A percentile compares a stretch with the other conserved stretches of the same genome.
These are phyloP conservation scores for Chlamydomonas sphaeroides DNA, from an alignment of 139 green algal genomes.

Conservation along the genomic window DNA sequence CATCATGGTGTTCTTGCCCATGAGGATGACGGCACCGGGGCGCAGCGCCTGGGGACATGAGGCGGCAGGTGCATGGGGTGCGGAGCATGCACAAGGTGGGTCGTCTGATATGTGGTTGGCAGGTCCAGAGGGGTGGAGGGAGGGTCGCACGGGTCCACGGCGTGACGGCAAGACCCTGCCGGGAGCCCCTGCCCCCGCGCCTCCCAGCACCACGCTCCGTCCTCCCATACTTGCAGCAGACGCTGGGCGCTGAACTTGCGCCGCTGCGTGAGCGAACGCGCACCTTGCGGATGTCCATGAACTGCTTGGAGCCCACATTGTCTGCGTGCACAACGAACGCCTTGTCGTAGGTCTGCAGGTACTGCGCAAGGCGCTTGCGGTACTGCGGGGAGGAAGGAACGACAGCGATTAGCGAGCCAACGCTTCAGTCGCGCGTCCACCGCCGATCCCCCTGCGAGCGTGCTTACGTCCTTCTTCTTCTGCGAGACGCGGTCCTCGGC, in stretches of 20 bases:
- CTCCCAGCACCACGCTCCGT: too few species aligned
- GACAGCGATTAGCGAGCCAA: neutral
- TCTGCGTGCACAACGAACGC: constrained; percentile 96
- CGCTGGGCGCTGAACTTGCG: too few species aligned
- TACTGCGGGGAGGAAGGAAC: constrained; percentile 72
- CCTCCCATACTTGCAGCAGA: too few species aligned
- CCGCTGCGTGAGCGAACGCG: too few species aligned
- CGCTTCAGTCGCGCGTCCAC: too few species aligned
- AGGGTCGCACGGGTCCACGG: too few species aligned
- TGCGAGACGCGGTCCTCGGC: constrained; percentile 35
- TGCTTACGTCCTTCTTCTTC: constrained; percentile 44
- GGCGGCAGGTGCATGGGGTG: neutral
- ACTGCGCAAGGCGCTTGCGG: constrained; percentile 81
- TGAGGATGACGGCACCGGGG: constrained; percentile 90
- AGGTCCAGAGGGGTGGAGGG: too few species aligned
- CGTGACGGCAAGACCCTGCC: too few species aligned
- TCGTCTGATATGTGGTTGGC: too few species aligned
- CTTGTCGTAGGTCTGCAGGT: constrained; percentile 86
- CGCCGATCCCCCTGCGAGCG: too few species aligned
- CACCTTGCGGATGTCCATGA: constrained; percentile 96
- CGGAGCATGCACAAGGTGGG: neutral
- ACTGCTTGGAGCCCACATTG: constrained; percentile 99
- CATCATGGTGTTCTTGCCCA: constrained; percentile 99
- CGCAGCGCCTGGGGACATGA: constrained; percentile 79
- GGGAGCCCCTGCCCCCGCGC: too few species aligned